Percentiles rank a stretch among this genome's conserved stretches.
Evolutionary conservation across 2,329 filamentous ascomycete species (phyloP).

Genomic region (Leptographium radiaticola): DNA sequence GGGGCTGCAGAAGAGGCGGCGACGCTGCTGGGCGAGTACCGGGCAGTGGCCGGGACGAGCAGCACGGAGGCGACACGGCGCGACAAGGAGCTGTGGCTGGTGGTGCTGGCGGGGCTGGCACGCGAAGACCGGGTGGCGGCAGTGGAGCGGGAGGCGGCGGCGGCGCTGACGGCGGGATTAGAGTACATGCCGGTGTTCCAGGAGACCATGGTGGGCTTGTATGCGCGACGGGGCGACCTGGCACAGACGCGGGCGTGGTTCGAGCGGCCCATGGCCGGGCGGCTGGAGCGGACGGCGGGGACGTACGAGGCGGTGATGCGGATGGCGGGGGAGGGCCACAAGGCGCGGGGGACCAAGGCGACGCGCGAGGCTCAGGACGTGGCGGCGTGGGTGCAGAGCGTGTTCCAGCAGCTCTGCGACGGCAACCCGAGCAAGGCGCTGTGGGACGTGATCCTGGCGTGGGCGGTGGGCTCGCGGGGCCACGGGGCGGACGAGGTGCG

Average conservation of each 20-base stretch:
- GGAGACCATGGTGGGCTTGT: slow-evolving; percentile 47
- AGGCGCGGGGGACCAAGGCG: slow-evolving; percentile 18
- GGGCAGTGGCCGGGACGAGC: not conserved
- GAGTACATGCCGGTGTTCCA: slow-evolving; percentile 33
- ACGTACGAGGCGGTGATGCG: slow-evolving; percentile 43
- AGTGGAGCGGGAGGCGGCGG: slow-evolving; percentile 34
- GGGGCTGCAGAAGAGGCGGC: slow-evolving; percentile 42
- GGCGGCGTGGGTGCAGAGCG: slow-evolving; percentile 45
- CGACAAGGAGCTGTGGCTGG: slow-evolving; percentile 28
- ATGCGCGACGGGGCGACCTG: slow-evolving; percentile 42
- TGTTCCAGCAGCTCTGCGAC: slow-evolving; percentile 42
- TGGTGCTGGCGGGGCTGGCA: slow-evolving; percentile 48
- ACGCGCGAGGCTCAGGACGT: not conserved
- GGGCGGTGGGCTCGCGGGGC: slow-evolving; percentile 56
- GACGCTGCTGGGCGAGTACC: slow-evolving; percentile 26
- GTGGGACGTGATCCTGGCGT: slow-evolving; percentile 64
- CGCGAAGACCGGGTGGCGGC: slow-evolving; percentile 43
- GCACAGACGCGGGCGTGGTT: slow-evolving; percentile 58
- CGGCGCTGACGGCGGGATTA: slow-evolving; percentile 27
- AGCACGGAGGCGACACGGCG: slow-evolving; percentile 11
- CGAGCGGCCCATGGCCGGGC: slow-evolving; percentile 33
- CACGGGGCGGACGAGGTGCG: slow-evolving; percentile 60
- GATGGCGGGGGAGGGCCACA: slow-evolving; percentile 25
- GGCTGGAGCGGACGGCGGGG: slow-evolving; percentile 25
- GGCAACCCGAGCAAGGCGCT: slow-evolving; percentile 32